These are phyloP conservation scores for Aurifilum marmelostoma DNA, from an alignment of 2,329 filamentous ascomycete genomes.

Conservation along the genomic window DNA sequence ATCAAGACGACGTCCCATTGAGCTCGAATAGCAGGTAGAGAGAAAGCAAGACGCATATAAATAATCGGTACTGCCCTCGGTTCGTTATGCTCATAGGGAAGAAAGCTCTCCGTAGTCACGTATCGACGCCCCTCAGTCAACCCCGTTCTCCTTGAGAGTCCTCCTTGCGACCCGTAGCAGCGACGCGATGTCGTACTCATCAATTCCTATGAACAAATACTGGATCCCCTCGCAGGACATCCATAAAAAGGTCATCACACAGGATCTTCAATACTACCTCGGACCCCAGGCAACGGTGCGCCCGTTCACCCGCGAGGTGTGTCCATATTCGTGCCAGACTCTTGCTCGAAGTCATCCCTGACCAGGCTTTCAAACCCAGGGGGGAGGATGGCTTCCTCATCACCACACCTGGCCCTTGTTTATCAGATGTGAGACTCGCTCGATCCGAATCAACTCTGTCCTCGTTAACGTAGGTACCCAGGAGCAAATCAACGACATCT, in stretches of 20 bases:
- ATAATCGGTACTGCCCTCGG: background rate
- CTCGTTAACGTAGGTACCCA: conserved; percentile 38
- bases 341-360: conserved; percentile 16
- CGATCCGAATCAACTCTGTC: conserved; percentile 16
- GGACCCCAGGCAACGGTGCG: conserved; percentile 61
- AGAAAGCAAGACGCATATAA: background rate
- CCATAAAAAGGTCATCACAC: conserved; percentile 62
- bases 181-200: conserved; percentile 33
- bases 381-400: conserved; percentile 65
- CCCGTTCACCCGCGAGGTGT: conserved; percentile 59
- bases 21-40: background rate
- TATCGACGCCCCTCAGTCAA: background rate
- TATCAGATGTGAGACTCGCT: conserved; percentile 58
- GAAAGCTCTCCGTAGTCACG: background rate
- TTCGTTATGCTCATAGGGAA: background rate
- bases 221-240: conserved; percentile 65
- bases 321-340: conserved; percentile 35
- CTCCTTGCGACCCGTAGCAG: background rate
- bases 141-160: background rate
- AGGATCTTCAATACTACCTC: conserved; percentile 61
- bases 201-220: conserved; percentile 56
- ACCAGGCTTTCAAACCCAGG: conserved; percentile 41
- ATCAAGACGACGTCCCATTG: background rate
- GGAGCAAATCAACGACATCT: conserved; percentile 68
- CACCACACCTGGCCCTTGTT: conserved; percentile 58